Percentiles rank a stretch among this genome's conserved stretches.
Conservation (phyloP, 169 alveolate genomes). For the Plasmodium inui region DNA sequence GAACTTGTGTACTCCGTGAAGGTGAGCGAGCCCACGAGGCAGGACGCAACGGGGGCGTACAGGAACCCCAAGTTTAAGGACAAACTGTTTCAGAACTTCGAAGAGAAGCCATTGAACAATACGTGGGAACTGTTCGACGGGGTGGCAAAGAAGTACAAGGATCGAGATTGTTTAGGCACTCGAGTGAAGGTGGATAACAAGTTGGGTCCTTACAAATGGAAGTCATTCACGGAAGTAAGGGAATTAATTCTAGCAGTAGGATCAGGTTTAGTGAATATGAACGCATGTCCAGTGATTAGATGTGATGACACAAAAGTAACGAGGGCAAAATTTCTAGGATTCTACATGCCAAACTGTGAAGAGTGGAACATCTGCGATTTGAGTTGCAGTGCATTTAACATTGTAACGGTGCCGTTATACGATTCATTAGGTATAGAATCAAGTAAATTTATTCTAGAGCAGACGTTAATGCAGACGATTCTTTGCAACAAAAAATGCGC, state of each 20-base stretch:
- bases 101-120: slow-evolving; percentile 19
- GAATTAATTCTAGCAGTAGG: slow-evolving; percentile 29
- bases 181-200: slow-evolving; percentile 20
- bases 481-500: slow-evolving; percentile 38
- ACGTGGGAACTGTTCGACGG: slow-evolving; percentile 35
- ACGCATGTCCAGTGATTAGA: slow-evolving; percentile 43
- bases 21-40: slow-evolving; percentile 8
- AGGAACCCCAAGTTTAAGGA: slow-evolving; percentile 20
- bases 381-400: slow-evolving; percentile 88
- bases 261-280: slow-evolving; percentile 47
- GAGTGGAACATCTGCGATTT: slow-evolving; percentile 89
- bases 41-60: slow-evolving; percentile 47
- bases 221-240: slow-evolving; percentile 7
- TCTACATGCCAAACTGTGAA: slow-evolving; percentile 82
- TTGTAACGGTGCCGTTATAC: slow-evolving; percentile 87
- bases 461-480: slow-evolving; percentile 77
- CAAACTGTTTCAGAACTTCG: slow-evolving; percentile 12
- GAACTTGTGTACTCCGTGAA: slow-evolving; percentile 28
- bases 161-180: slow-evolving; percentile 39
- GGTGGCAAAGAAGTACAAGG: slow-evolving; percentile 13
- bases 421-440: slow-evolving; percentile 86
- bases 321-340: slow-evolving; percentile 73
- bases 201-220: slow-evolving; percentile 52
- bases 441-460: slow-evolving; percentile 78
- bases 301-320: slow-evolving; percentile 39